phyloP scores from a whole-genome alignment of 768 basidiomycete species.

The Trametes cinnabarina region DNA sequence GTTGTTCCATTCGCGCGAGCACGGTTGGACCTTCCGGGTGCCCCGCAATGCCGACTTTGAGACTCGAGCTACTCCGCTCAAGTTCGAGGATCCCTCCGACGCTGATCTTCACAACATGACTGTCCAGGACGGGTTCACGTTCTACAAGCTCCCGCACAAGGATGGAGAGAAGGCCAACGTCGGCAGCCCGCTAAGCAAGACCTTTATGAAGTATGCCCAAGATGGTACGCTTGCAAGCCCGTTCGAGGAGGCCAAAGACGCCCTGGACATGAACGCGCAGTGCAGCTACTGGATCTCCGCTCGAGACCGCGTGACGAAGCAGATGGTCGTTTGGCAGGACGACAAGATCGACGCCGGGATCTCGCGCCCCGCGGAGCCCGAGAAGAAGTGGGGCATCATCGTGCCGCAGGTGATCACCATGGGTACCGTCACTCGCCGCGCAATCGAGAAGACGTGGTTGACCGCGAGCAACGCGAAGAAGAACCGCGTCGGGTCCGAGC shows the following conservation, averaged over 20 bases:
- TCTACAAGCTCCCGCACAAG: slow-evolving; percentile 95
- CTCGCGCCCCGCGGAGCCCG: slow-evolving; percentile 17
- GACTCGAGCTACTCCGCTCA: slow-evolving; percentile 35
- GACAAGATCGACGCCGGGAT: slow-evolving; percentile 54
- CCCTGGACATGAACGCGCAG: slow-evolving; percentile 87
- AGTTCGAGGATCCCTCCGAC: slow-evolving; percentile 63
- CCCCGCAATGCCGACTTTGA: slow-evolving; percentile 42
- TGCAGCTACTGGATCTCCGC: slow-evolving; percentile 99
- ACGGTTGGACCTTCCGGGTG: slow-evolving; percentile 92
- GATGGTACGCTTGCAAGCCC: slow-evolving; percentile 86
- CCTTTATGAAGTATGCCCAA: slow-evolving; percentile 84
- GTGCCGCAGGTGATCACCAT: slow-evolving; percentile 95
- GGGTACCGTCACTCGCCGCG: slow-evolving; percentile 97
- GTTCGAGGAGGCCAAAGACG: slow-evolving; percentile 75
- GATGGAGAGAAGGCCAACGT: slow-evolving; percentile 94
- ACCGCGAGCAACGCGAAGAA: slow-evolving; percentile 98
- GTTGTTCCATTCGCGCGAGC: slow-evolving; percentile 77
- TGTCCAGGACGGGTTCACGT: slow-evolving; percentile 52
- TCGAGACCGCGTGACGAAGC: slow-evolving; percentile 85
- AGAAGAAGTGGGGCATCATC: slow-evolving; percentile 82
- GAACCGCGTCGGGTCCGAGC: slow-evolving; percentile 96
- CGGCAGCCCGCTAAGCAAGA: slow-evolving; percentile 87
- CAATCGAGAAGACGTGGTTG: slow-evolving; percentile 97
- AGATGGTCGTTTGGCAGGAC: slow-evolving; percentile 87
- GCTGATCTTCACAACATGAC: slow-evolving; percentile 49